A percentile compares a stretch with the other conserved stretches of the same genome.
phyloP scores from a whole-genome alignment of 148 eudicot genomes.

The Dianthus caryophyllus region DNA sequence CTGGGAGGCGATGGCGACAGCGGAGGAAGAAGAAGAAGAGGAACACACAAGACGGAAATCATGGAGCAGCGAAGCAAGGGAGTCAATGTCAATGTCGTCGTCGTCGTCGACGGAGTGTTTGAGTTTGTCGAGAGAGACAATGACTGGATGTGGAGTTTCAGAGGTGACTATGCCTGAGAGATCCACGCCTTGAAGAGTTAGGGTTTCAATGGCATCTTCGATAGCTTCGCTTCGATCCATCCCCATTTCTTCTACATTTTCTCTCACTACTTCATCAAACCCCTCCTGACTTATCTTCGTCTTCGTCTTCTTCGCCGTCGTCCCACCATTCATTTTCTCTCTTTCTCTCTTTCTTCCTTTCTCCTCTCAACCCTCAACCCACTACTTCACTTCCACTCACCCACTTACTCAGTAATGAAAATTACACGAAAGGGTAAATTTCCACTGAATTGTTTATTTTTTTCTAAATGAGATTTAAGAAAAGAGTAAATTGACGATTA shows the following conservation, averaged over 20 bases:
- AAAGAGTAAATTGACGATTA: no score
- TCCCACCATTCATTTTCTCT: conserved; percentile 27
- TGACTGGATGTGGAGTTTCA: conserved; percentile 42
- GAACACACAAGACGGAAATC: conserved; percentile 36
- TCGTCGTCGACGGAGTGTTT: conserved; percentile 24
- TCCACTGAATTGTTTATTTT: no score
- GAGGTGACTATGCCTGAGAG: conserved; percentile 77
- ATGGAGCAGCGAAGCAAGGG: conserved; percentile 26
- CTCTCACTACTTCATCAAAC: conserved; percentile 77
- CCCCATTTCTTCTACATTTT: conserved; percentile 73
- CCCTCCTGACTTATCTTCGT: conserved; percentile 69
- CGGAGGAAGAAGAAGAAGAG: conserved; percentile 41
- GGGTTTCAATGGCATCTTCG: conserved; percentile 81
- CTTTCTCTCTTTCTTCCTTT: no score
- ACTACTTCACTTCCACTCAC: no score
- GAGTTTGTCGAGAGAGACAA: conserved; percentile 41
- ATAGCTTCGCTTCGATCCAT: conserved; percentile 89
- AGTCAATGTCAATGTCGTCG: no score
- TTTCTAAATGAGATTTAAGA: no score
- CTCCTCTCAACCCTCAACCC: no score
- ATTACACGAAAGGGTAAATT: no score
- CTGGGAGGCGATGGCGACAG: conserved; percentile 57
- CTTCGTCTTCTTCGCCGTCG: conserved; percentile 26
- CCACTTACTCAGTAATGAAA: no score
- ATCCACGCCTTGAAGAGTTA: conserved; percentile 89